Evolutionary conservation across 805 yeast species (phyloP).

Genomic region (Naumovozyma castellii): DNA sequence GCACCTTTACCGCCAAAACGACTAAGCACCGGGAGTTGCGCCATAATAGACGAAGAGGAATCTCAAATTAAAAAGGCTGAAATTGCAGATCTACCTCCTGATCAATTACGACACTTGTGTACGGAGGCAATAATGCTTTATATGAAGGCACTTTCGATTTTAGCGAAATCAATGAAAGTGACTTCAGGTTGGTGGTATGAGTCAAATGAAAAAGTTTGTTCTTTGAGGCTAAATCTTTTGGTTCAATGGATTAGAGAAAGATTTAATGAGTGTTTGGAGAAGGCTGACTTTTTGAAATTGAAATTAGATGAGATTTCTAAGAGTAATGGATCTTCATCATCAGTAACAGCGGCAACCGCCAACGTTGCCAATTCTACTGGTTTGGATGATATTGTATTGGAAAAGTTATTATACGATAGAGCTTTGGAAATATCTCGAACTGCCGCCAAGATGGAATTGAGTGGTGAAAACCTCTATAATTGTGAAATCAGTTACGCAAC

Average conservation of each 20-base stretch:
- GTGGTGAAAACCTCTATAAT: slow-evolving; percentile 45
- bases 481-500: slow-evolving; percentile 88
- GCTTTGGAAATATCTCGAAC: slow-evolving; percentile 87
- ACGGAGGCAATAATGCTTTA: slow-evolving; percentile 83
- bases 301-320: slow-evolving; percentile 33
- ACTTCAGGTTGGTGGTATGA: slow-evolving; percentile 88
- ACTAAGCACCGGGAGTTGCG: slow-evolving; percentile 26
- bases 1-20: slow-evolving; percentile 39
- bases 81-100: background rate
- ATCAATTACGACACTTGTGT: slow-evolving; percentile 49
- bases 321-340: slow-evolving; percentile 3
- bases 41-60: slow-evolving; percentile 32
- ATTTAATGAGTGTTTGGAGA: slow-evolving; percentile 81
- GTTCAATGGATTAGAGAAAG: slow-evolving; percentile 89
- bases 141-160: slow-evolving; percentile 69
- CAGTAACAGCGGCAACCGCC: too few relatives aligned
- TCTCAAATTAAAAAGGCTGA: slow-evolving; percentile 1
- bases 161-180: slow-evolving; percentile 76
- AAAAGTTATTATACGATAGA: slow-evolving; percentile 80
- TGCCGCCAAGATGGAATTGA: slow-evolving; percentile 83
- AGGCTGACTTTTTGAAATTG: slow-evolving; percentile 69
- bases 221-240: slow-evolving; percentile 46
- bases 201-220: slow-evolving; percentile 32
- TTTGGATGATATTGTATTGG: slow-evolving; percentile 48
- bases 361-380: too few relatives aligned